Conservation (phyloP, 78 protist species). For the Bodo saltans region DNA sequence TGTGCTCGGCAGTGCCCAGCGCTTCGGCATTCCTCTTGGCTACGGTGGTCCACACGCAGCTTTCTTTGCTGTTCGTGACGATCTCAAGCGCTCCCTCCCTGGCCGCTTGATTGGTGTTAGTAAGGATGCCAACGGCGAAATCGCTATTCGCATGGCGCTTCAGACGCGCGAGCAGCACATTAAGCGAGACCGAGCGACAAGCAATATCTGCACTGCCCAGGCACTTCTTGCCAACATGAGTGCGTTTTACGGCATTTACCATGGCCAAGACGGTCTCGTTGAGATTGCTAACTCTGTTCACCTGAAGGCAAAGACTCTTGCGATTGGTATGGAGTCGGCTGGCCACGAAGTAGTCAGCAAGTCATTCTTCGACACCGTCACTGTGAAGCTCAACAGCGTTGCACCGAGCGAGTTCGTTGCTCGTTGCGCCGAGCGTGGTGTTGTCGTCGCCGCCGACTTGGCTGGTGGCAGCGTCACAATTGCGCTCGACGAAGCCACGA, state of each 20-base stretch:
- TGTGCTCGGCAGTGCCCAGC: slow-evolving; percentile 82
- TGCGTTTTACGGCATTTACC: slow-evolving; percentile 93
- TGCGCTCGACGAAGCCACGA: slow-evolving; percentile 75
- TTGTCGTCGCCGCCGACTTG: slow-evolving; percentile 74
- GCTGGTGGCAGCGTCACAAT: slow-evolving; percentile 50
- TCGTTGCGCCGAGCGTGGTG: slow-evolving; percentile 16
- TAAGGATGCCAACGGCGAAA: slow-evolving; percentile 64
- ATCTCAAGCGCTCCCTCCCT: slow-evolving; percentile 79
- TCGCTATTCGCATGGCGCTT: slow-evolving; percentile 89
- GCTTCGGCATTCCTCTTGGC: slow-evolving; percentile 96
- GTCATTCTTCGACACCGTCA: slow-evolving; percentile 75
- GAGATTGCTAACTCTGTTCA: slow-evolving; percentile 77
- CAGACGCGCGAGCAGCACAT: slow-evolving; percentile 99
- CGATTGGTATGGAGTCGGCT: slow-evolving; percentile 47
- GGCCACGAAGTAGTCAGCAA: slow-evolving; percentile 8
- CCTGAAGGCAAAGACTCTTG: slow-evolving; percentile 44
- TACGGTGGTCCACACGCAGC: slow-evolving; percentile 99
- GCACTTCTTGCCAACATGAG: slow-evolving; percentile 93
- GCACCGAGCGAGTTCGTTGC: slow-evolving; percentile 24
- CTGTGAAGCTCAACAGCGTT: slow-evolving; percentile 7
- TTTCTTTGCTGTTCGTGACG: slow-evolving; percentile 76
- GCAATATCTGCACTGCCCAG: slow-evolving; percentile 98
- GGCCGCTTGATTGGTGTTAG: slow-evolving; percentile 94
- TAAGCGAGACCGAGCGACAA: slow-evolving; percentile 68
- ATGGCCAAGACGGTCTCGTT: slow-evolving; percentile 93